phyloP scores from a whole-genome alignment of 805 yeast genomes.

The Cyberlindnera nakhonratchasimensis region DNA sequence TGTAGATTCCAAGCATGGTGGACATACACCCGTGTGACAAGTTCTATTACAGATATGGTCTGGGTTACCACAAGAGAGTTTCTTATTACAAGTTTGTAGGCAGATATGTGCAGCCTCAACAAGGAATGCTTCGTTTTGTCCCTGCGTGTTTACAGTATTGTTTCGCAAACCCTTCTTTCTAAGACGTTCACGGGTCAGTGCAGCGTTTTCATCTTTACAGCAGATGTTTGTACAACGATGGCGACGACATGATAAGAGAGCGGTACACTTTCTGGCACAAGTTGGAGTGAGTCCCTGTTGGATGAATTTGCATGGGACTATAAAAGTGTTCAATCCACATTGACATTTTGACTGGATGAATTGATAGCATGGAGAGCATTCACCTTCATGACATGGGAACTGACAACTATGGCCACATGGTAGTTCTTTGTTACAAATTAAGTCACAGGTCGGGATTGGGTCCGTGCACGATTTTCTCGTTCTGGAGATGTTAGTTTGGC shows the following conservation, averaged over 20 bases:
- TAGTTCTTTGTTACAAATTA: conserved; percentile 57
- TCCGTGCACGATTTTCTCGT: conserved; percentile 63
- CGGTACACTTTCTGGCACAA: conserved; percentile 71
- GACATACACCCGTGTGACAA: conserved; percentile 80
- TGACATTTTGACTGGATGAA: conserved; percentile 51
- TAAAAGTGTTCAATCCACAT: conserved; percentile 55
- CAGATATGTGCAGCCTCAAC: conserved; percentile 78
- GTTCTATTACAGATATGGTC: conserved; percentile 62
- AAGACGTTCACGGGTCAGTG: conserved; percentile 44
- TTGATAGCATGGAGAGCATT: conserved; percentile 65
- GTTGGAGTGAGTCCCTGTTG: conserved; percentile 49
- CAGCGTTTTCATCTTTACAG: conserved; percentile 64
- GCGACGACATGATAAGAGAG: conserved; percentile 72
- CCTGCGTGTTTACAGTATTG: conserved; percentile 33
- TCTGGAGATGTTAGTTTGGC: conserved; percentile 49
- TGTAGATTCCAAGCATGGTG: conserved; percentile 77
- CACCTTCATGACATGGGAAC: conserved; percentile 72
- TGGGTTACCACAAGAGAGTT: conserved; percentile 55
- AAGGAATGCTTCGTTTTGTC: conserved; percentile 46
- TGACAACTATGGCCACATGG: conserved; percentile 78
- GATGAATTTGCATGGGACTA: conserved; percentile 62
- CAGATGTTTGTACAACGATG: conserved; percentile 71
- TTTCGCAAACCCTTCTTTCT: conserved; percentile 48
- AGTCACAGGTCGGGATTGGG: conserved; percentile 72
- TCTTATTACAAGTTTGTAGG: conserved; percentile 57